Evolutionary conservation across 805 yeast species (phyloP).

Genomic region (Saturnispora gosingensis): DNA sequence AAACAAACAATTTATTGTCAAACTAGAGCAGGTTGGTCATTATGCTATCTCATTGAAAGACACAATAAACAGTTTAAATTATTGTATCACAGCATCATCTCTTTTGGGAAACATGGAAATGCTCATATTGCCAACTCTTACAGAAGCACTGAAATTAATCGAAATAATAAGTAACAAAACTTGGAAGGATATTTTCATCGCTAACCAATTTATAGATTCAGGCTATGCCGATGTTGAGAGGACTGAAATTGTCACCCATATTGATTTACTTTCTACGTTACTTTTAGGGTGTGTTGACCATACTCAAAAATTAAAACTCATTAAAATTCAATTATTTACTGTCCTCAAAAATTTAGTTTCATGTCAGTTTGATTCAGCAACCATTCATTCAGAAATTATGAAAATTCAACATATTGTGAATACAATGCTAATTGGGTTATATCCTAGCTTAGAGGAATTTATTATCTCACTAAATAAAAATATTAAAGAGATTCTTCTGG

Average conservation of each 20-base stretch:
- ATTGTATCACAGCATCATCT: background rate
- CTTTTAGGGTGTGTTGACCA: background rate
- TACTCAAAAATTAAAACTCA: constrained; percentile 2
- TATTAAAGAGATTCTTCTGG: constrained; percentile 22
- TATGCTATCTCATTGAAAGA: background rate
- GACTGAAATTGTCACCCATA: background rate
- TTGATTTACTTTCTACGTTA: background rate
- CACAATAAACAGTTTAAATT: constrained; percentile 1
- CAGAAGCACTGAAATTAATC: background rate
- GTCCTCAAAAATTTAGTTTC: background rate
- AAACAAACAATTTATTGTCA: constrained; percentile 1
- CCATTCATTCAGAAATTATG: background rate
- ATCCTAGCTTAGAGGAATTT: constrained; percentile 25
- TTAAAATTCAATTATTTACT: background rate
- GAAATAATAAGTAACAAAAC: background rate
- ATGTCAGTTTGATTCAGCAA: background rate
- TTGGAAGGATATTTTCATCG: constrained; percentile 2
- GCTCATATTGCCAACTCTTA: background rate
- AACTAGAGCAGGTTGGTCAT: background rate
- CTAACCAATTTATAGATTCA: background rate
- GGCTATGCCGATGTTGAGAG: background rate
- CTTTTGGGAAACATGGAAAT: constrained; percentile 5
- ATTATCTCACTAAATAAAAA: constrained; percentile 28
- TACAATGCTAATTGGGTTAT: constrained; percentile 2
- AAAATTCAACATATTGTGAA: constrained; percentile 1